These are phyloP conservation scores for Casuarina equisetifolia DNA, from an alignment of 306 rosid species.

Conservation along the genomic window DNA sequence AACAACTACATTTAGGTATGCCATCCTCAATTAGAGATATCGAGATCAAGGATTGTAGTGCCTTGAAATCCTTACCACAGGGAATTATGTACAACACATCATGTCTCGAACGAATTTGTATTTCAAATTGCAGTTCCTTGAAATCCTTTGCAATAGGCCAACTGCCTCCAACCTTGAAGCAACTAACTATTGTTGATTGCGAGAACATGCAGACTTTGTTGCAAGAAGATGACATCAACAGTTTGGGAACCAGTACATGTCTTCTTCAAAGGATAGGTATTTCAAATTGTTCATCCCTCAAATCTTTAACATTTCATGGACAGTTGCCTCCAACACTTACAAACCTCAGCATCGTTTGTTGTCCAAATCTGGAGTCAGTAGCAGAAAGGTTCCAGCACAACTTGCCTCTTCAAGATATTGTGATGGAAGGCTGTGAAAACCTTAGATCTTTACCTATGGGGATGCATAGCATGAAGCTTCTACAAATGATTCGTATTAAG, in stretches of 20 bases:
- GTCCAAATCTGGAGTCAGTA: slow-evolving; percentile 7
- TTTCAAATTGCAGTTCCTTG: background rate
- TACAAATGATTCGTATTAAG: rapidly evolving
- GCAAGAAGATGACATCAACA: background rate
- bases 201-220: background rate
- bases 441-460: slow-evolving; percentile 1
- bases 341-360: rapidly evolving
- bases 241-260: background rate
- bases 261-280: background rate
- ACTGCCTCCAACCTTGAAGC: background rate
- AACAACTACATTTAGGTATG: background rate
- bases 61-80: background rate
- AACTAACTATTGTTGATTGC: background rate
- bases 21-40: background rate
- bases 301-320: background rate
- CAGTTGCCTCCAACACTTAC: background rate
- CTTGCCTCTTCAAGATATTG: background rate
- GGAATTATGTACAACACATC: background rate
- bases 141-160: background rate
- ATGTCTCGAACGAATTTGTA: background rate
- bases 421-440: background rate
- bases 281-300: background rate
- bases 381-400: slow-evolving; percentile 2
- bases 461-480: background rate
- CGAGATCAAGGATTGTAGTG: background rate